Conservation (phyloP, 2,329 filamentous ascomycete species). For the Tolypocladium amazonense region DNA sequence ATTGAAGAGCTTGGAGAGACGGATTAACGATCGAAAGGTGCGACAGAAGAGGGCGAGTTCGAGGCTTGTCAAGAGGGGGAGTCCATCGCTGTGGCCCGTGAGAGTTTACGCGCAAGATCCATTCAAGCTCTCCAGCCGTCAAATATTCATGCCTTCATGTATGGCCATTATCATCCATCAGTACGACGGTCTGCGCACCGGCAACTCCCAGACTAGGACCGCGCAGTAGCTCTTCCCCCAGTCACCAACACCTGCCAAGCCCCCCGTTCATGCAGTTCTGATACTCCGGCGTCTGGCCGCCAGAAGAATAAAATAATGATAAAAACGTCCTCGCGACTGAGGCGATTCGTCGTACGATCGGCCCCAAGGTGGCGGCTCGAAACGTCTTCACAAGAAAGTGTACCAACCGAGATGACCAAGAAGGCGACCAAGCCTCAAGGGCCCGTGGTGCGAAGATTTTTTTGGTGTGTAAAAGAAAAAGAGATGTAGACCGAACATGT, state of each 20-base stretch:
- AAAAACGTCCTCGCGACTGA: neutral
- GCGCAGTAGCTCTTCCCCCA: neutral
- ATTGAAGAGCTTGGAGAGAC: no score
- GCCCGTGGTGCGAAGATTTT: neutral
- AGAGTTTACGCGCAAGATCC: neutral
- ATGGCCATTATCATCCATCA: constrained; percentile 8
- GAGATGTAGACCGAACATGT: constrained; percentile 15
- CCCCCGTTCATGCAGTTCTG: neutral
- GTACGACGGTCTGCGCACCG: neutral
- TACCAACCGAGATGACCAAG: constrained; percentile 1
- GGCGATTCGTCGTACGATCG: neutral
- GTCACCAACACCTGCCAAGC: neutral
- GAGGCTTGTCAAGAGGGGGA: neutral
- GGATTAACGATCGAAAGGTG: neutral
- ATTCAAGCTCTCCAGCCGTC: constrained; percentile 4
- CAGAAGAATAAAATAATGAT: neutral
- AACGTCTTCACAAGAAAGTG: neutral
- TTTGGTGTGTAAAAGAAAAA: constrained; percentile 2
- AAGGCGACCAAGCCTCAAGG: neutral
- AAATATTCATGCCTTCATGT: constrained; percentile 7
- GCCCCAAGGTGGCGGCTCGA: neutral
- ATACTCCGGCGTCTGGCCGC: constrained; percentile 1
- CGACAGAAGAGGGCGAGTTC: neutral
- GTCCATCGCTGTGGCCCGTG: neutral
- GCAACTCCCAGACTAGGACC: neutral